These are phyloP conservation scores for Elsinoe fawcettii DNA, from an alignment of 2,329 filamentous ascomycete genomes.

Conservation along the genomic window DNA sequence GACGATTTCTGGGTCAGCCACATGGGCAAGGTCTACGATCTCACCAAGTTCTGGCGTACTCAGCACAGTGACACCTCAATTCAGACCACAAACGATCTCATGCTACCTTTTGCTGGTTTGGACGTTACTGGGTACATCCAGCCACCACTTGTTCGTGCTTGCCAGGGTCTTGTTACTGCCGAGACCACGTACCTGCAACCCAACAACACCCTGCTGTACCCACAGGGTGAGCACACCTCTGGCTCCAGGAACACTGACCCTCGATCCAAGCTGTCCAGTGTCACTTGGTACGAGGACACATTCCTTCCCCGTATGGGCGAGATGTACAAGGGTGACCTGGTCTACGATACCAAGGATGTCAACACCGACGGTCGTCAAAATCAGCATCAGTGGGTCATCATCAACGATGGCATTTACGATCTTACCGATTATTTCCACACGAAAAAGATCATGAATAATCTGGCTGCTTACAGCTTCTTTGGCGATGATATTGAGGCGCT, in stretches of 20 bases:
- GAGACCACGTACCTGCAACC: constrained; percentile 48
- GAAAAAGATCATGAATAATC: constrained; percentile 47
- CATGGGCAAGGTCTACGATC: constrained; percentile 83
- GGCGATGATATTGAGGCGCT: constrained; percentile 58
- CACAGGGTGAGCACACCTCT: constrained; percentile 56
- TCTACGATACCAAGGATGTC: constrained; percentile 57
- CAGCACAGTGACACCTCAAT: constrained; percentile 70
- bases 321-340: constrained; percentile 80
- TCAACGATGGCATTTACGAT: constrained; percentile 73
- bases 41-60: constrained; percentile 76
- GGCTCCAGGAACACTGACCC: constrained; percentile 46
- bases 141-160: constrained; percentile 66
- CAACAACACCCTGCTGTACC: constrained; percentile 53
- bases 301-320: constrained; percentile 77
- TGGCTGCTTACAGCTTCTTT: constrained; percentile 60
- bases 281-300: constrained; percentile 66
- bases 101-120: constrained; percentile 70
- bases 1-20: constrained; percentile 82
- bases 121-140: constrained; percentile 81
- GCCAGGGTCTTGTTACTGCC: constrained; percentile 61
- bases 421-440: constrained; percentile 88
- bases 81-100: constrained; percentile 52
- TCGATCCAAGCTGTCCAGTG: constrained; percentile 49
- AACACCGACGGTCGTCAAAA: constrained; percentile 57
- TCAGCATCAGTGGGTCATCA: constrained; percentile 70